These are phyloP conservation scores for Verbena officinalis DNA, from an alignment of 257 asterid genomes.

Conservation along the genomic window DNA sequence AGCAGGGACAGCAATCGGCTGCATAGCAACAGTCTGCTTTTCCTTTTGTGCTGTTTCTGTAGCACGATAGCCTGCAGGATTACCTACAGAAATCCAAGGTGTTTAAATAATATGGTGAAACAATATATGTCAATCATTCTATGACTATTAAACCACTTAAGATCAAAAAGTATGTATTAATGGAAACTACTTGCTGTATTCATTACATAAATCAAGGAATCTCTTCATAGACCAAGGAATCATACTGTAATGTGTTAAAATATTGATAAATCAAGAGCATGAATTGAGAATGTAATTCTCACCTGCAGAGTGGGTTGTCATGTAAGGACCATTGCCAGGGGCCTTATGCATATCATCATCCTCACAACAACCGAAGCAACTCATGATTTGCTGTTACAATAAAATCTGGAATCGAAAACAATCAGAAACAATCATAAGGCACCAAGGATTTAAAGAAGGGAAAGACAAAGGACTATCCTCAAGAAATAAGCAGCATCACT, in stretches of 20 bases:
- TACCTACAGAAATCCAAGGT: slow-evolving; percentile 32
- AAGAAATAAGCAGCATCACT: background rate
- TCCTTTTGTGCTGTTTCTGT: slow-evolving; percentile 62
- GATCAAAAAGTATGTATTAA: background rate
- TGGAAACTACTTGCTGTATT: background rate
- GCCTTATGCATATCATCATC: slow-evolving; percentile 68
- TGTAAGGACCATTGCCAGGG: slow-evolving; percentile 59
- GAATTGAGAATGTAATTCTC: slow-evolving; percentile 12
- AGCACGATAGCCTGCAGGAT: slow-evolving; percentile 52
- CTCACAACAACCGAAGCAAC: slow-evolving; percentile 69
- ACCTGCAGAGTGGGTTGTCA: slow-evolving; percentile 60
- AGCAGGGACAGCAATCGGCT: slow-evolving; percentile 67
- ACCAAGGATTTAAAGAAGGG: background rate
- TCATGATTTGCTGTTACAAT: slow-evolving; percentile 41
- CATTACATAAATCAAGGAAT: background rate
- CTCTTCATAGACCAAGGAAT: slow-evolving; percentile 3
- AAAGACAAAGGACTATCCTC: background rate
- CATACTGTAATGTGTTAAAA: background rate
- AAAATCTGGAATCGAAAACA: slow-evolving; percentile 17
- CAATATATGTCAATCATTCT: slow-evolving; percentile 5
- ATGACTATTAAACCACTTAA: too few species aligned
- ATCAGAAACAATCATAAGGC: slow-evolving; percentile 17
- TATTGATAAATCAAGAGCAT: background rate
- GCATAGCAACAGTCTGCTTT: slow-evolving; percentile 47
- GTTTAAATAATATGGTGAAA: background rate